phyloP scores from a whole-genome alignment of 2,329 filamentous ascomycete species.

The Colletotrichum eleusines region DNA sequence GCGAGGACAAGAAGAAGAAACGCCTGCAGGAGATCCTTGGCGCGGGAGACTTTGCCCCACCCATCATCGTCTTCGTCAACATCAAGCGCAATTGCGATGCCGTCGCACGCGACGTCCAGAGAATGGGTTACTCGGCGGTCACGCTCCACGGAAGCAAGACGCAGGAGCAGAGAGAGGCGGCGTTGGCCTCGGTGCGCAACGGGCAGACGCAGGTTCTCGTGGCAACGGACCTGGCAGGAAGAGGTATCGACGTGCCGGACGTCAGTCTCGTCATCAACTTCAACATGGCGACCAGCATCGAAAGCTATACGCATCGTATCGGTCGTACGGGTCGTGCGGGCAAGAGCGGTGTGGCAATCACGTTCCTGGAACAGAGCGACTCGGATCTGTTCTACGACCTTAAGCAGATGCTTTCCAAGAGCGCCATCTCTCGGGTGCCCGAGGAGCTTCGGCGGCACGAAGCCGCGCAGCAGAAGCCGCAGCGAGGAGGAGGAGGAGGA shows the following conservation, averaged over 20 bases:
- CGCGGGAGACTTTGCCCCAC: slow-evolving; percentile 83
- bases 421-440: slow-evolving; percentile 85
- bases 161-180: slow-evolving; percentile 96
- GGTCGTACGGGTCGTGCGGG: slow-evolving; percentile 97
- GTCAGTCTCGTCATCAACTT: slow-evolving; percentile 97
- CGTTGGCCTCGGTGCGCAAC: slow-evolving; percentile 84
- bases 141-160: slow-evolving; percentile 97
- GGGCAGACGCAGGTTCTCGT: slow-evolving; percentile 89
- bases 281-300: slow-evolving; percentile 96
- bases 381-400: slow-evolving; percentile 92
- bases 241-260: slow-evolving; percentile 97
- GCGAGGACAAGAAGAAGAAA: slow-evolving; percentile 97
- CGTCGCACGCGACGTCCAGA: slow-evolving; percentile 92
- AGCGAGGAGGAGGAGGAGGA: slow-evolving; percentile 16
- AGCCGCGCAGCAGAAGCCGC: slow-evolving; percentile 86
- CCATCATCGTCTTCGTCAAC: slow-evolving; percentile 99
- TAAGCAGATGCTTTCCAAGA: slow-evolving; percentile 95
- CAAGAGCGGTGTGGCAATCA: slow-evolving; percentile 96
- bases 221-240: slow-evolving; percentile 92
- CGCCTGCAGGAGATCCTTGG: slow-evolving; percentile 90
- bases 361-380: slow-evolving; percentile 93
- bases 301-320: slow-evolving; percentile 96
- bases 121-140: slow-evolving; percentile 90
- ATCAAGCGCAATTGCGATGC: slow-evolving; percentile 99
- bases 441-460: slow-evolving; percentile 93